A percentile compares a stretch with the other conserved stretches of the same genome.
Evolutionary conservation across 2,329 filamentous ascomycete genomes (phyloP).

Genomic region (Leptographium wingfieldii): DNA sequence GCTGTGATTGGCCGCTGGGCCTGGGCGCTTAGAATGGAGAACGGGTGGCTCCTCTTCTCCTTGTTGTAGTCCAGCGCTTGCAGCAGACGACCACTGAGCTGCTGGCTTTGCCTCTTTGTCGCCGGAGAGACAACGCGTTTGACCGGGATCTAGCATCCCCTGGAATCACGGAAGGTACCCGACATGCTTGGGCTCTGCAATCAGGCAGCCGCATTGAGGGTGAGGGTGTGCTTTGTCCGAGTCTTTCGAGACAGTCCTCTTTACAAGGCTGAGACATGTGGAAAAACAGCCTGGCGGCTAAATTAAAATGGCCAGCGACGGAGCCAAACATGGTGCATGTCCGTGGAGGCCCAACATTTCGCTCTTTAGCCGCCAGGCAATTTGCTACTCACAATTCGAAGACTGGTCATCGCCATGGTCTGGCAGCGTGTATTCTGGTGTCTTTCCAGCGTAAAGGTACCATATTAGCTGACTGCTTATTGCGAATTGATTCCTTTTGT

Average conservation of each 20-base stretch:
- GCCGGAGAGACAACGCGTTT: background rate
- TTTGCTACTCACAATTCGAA: background rate
- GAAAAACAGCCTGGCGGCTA: background rate
- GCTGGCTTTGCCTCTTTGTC: background rate
- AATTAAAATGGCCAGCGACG: background rate
- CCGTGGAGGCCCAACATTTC: background rate
- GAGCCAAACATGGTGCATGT: background rate
- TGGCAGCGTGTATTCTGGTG: too few relatives aligned
- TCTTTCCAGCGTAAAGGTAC: too few relatives aligned
- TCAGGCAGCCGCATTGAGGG: background rate
- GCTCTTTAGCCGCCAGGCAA: background rate
- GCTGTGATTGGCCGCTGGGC: constrained; percentile 7
- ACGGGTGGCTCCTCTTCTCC: constrained; percentile 1
- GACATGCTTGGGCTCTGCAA: background rate
- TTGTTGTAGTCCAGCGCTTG: background rate
- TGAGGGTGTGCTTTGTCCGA: too few relatives aligned
- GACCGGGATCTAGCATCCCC: background rate
- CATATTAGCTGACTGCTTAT: too few relatives aligned
- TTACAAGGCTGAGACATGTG: background rate
- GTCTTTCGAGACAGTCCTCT: background rate
- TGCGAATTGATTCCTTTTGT: too few relatives aligned
- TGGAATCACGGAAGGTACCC: background rate
- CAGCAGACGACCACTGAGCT: background rate
- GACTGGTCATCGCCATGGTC: background rate
- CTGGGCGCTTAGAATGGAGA: constrained; percentile 8